phyloP scores from a whole-genome alignment of 2,329 filamentous ascomycete genomes.

The Plenodomus biglobosus region DNA sequence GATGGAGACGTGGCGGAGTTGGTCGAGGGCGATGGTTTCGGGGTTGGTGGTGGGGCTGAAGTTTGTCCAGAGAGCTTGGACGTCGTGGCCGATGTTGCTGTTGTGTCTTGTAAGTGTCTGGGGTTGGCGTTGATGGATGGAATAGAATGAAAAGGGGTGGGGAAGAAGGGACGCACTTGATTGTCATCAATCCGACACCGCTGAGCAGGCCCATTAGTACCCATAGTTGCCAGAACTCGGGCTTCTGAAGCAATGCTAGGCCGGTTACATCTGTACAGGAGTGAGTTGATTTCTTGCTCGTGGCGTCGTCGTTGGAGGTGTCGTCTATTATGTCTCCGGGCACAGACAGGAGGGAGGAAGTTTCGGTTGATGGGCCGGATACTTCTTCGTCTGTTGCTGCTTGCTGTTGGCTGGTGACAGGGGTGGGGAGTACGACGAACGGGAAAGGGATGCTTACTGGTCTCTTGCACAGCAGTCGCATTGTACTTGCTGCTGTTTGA shows the following conservation, averaged over 20 bases:
- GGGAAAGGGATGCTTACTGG: conserved; percentile 59
- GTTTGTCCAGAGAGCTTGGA: conserved; percentile 83
- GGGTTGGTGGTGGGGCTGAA: conserved; percentile 73
- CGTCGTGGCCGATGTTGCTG: conserved; percentile 93
- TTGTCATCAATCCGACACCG: conserved; percentile 95
- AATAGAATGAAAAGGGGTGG: neutral
- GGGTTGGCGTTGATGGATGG: too few relatives aligned
- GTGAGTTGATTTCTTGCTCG: conserved; percentile 68
- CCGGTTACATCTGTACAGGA: conserved; percentile 91
- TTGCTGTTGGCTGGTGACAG: conserved; percentile 38
- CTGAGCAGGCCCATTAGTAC: conserved; percentile 85
- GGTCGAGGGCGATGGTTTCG: conserved; percentile 75
- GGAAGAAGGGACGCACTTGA: conserved; percentile 69
- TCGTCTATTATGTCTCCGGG: conserved; percentile 54
- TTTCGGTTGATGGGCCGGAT: conserved; percentile 65
- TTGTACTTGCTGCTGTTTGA: conserved; percentile 50
- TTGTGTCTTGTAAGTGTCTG: conserved; percentile 41
- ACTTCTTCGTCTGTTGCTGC: conserved; percentile 39
- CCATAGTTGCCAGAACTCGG: conserved; percentile 92
- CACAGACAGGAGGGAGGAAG: conserved; percentile 76
- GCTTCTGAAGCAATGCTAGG: conserved; percentile 66
- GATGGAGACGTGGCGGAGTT: conserved; percentile 91
- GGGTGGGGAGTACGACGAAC: conserved; percentile 13
- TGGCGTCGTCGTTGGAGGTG: conserved; percentile 44
- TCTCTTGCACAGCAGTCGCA: conserved; percentile 53